Conservation (phyloP, 345 rosid genomes). For the Aurinia saxatilis region DNA sequence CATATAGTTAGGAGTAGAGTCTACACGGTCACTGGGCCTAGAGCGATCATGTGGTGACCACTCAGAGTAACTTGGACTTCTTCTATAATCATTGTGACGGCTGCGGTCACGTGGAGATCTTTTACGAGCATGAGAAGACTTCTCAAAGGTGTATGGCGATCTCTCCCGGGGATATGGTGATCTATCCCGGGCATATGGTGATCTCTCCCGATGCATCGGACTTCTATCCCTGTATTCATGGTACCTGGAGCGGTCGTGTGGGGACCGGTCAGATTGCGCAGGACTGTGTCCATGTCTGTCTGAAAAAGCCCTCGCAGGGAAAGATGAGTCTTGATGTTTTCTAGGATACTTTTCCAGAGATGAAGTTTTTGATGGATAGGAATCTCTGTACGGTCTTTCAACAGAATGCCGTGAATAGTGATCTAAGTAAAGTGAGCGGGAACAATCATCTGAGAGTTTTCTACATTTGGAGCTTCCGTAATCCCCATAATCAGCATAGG, state of each 20-base stretch:
- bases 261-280: slow-evolving; percentile 62
- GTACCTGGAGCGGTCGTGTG: slow-evolving; percentile 56
- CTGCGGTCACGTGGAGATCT: slow-evolving; percentile 73
- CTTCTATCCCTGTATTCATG: slow-evolving; percentile 64
- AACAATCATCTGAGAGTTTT: slow-evolving; percentile 63
- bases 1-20: slow-evolving; percentile 43
- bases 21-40: slow-evolving; percentile 56
- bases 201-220: slow-evolving; percentile 52
- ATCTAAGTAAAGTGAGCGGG: slow-evolving; percentile 51
- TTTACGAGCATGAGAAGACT: slow-evolving; percentile 44
- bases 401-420: slow-evolving; percentile 56
- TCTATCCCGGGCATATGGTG: slow-evolving; percentile 32
- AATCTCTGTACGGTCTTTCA: slow-evolving; percentile 54
- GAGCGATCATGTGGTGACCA: slow-evolving; percentile 55
- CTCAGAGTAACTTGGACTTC: slow-evolving; percentile 68
- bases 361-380: slow-evolving; percentile 54
- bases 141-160: slow-evolving; percentile 45
- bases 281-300: slow-evolving; percentile 84
- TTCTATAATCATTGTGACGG: slow-evolving; percentile 63
- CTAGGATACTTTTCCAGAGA: slow-evolving; percentile 60
- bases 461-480: slow-evolving; percentile 64
- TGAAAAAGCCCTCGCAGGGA: slow-evolving; percentile 57
- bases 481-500: slow-evolving; percentile 48
- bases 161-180: slow-evolving; percentile 40
- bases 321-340: slow-evolving; percentile 65